Base-by-base conservation (phyloP, 2,329 filamentous ascomycete genomes). In the Penicillium corylophilum region DNA sequence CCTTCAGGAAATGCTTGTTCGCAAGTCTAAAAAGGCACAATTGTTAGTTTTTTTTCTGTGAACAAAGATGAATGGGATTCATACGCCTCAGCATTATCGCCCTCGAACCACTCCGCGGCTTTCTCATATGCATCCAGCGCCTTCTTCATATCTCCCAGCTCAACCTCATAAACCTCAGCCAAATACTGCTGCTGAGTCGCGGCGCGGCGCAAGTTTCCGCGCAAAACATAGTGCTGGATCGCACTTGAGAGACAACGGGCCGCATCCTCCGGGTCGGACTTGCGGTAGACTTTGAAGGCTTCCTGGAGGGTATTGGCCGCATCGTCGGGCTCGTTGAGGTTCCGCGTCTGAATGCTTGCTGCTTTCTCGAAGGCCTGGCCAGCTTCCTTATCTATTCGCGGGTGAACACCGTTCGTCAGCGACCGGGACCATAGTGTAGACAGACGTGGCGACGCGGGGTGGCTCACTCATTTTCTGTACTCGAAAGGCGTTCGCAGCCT, bases 271-370 rank as follows among this genome's bases (percentile, higher is more conserved):
- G 91, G 91, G 64, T 89, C 85, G 47, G 88, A 85, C 74, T 91
- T 95, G 65, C 87, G 83, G 77, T 96, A 97, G 54, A 90, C 88
- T 79, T 97, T 96, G 82, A 92, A 97, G 46, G 94, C 94, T 71
- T 97, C 92, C 65, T 87, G 84, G 55, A 91, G 78, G 43, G 88
- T 87, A 74, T 95, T 95, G 58, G 93, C 92, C 43, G 91, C 90
- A 69, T 97, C 94, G 70, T 95, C 90, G 38, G 88, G 89, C 68
- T 97, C 92, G 69, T 91, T 95, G 45, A 97, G 82, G 64, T 92
- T 86, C 60, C 85, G 81, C 44, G 78, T 82, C 72, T 95, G 90
- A 53, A 97, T 86, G 39, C 82, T 74, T n/a, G 91, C 93, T 12
- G 90, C 90, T 71, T 86, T 83, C 71, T 96, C 90, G 61, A 96